A percentile compares a stretch with the other conserved stretches of the same genome.
phyloP scores from a whole-genome alignment of 805 yeast genomes.

The Lipomyces lipofer region DNA sequence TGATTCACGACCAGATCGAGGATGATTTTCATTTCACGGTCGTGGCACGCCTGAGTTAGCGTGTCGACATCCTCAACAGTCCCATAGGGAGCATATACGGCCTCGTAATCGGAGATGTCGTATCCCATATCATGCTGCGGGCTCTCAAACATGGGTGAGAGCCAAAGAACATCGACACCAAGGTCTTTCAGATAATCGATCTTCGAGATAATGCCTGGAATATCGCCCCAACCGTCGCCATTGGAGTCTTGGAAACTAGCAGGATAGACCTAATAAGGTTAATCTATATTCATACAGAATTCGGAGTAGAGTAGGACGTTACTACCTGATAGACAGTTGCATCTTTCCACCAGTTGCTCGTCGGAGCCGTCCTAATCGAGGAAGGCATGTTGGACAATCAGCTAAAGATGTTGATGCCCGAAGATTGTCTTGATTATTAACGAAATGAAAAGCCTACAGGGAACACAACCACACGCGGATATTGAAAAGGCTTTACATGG shows the following conservation, averaged over 20 bases:
- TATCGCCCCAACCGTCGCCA: slow-evolving; percentile 60
- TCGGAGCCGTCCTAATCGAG: too few species aligned
- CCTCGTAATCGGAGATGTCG: slow-evolving; percentile 57
- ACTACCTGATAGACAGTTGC: slow-evolving; percentile 53
- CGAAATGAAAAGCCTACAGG: too few species aligned
- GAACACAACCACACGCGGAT: too few species aligned
- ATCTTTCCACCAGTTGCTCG: slow-evolving; percentile 52
- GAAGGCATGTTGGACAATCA: too few species aligned
- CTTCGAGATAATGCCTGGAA: slow-evolving; percentile 53
- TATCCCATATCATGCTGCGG: slow-evolving; percentile 67
- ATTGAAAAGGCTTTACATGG: too few species aligned
- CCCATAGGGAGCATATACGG: slow-evolving; percentile 54
- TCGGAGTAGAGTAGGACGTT: too few species aligned
- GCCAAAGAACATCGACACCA: slow-evolving; percentile 56
- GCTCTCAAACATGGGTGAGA: slow-evolving; percentile 58
- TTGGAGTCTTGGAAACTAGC: slow-evolving; percentile 61
- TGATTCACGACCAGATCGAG: slow-evolving; percentile 62
- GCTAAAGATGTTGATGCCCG: too few species aligned
- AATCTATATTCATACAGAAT: slow-evolving; percentile 50
- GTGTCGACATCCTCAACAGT: slow-evolving; percentile 54
- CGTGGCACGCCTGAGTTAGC: slow-evolving; percentile 51
- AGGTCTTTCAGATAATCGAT: slow-evolving; percentile 53
- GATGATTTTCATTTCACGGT: slow-evolving; percentile 53
- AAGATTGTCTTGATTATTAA: too few species aligned
- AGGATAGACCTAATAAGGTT: slow-evolving; percentile 64